phyloP scores from a whole-genome alignment of 345 rosid genomes.

The Xanthoceras sorbifolium region DNA sequence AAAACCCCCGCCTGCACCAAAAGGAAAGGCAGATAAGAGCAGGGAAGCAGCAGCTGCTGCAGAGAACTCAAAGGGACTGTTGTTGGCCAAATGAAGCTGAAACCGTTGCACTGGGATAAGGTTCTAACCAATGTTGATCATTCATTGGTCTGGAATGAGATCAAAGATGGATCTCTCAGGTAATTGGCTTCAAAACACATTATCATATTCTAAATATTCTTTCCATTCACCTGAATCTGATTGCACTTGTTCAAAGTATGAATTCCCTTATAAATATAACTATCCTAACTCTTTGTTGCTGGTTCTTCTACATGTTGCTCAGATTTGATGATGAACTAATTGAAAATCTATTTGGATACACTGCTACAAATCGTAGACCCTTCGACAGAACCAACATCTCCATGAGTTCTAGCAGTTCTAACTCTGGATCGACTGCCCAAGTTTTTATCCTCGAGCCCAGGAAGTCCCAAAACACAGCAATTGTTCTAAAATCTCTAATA shows the following conservation, averaged over 20 bases:
- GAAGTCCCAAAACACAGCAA: slow-evolving; percentile 59
- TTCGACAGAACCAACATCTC: slow-evolving; percentile 9
- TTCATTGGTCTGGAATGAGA: slow-evolving; percentile 70
- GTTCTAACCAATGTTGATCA: slow-evolving; percentile 54
- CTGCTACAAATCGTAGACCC: slow-evolving; percentile 20
- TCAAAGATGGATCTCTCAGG: slow-evolving; percentile 61
- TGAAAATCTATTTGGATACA: slow-evolving; percentile 51
- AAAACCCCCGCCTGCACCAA: slow-evolving; percentile 40
- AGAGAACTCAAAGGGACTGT: slow-evolving; percentile 31
- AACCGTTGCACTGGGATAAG: slow-evolving; percentile 73
- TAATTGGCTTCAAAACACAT: slow-evolving; percentile 15
- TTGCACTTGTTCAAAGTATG: not conserved
- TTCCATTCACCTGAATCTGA: not conserved
- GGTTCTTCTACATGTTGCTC: slow-evolving; percentile 16
- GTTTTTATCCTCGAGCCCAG: slow-evolving; percentile 54
- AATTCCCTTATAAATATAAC: not conserved
- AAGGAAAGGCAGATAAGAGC: slow-evolving; percentile 29
- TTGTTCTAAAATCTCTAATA: slow-evolving; percentile 53
- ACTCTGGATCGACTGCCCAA: slow-evolving; percentile 32
- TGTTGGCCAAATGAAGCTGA: slow-evolving; percentile 40
- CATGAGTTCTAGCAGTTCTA: slow-evolving; percentile 26
- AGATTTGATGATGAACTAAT: slow-evolving; percentile 59
- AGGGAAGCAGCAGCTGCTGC: slow-evolving; percentile 27
- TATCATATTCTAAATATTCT: no score
- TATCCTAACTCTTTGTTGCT: slow-evolving; percentile 3